Conservation (phyloP, 2,329 filamentous ascomycete genomes). For the Chaetomiaceae sp. region DNA sequence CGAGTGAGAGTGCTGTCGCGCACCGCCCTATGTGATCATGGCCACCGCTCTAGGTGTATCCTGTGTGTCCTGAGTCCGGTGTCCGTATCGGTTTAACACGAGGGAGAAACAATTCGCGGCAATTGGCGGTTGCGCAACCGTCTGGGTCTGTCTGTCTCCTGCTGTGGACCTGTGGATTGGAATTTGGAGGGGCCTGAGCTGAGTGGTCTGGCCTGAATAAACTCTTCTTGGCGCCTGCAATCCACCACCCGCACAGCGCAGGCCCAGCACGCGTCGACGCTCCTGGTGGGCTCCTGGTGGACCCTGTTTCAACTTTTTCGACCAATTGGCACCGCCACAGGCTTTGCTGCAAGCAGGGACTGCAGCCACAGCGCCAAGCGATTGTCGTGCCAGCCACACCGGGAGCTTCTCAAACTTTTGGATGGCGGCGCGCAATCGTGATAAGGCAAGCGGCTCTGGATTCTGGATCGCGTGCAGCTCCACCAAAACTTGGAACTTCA, state of each 20-base stretch:
- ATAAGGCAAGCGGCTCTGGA: constrained; percentile 7
- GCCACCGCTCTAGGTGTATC: too few relatives aligned
- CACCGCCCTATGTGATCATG: constrained; percentile 17
- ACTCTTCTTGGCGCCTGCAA: constrained; percentile 22
- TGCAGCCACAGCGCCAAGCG: constrained; percentile 1
- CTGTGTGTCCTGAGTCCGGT: not conserved
- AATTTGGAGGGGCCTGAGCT: not conserved
- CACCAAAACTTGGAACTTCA: constrained; percentile 3
- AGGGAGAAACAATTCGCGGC: constrained; percentile 7
- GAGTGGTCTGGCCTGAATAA: constrained; percentile 10
- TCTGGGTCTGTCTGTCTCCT: not conserved
- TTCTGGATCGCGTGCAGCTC: constrained; percentile 12
- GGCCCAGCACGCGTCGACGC: constrained; percentile 11
- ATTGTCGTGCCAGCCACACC: not conserved
- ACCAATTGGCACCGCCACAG: not conserved
- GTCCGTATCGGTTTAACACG: constrained; percentile 1
- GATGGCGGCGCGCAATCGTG: constrained; percentile 6
- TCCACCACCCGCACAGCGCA: constrained; percentile 13
- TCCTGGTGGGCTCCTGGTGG: too few relatives aligned
- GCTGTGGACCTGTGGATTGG: not conserved
- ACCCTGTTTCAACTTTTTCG: too few relatives aligned
- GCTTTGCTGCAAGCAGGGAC: not conserved
- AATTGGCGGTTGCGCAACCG: constrained; percentile 8
- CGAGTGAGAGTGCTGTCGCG: constrained; percentile 12
- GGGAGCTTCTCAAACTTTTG: constrained; percentile 9